Evolutionary conservation across 805 yeast species (phyloP), one percentile per base, ranked within the genome.

Genomic region (Nematodospora valgi): DNA sequence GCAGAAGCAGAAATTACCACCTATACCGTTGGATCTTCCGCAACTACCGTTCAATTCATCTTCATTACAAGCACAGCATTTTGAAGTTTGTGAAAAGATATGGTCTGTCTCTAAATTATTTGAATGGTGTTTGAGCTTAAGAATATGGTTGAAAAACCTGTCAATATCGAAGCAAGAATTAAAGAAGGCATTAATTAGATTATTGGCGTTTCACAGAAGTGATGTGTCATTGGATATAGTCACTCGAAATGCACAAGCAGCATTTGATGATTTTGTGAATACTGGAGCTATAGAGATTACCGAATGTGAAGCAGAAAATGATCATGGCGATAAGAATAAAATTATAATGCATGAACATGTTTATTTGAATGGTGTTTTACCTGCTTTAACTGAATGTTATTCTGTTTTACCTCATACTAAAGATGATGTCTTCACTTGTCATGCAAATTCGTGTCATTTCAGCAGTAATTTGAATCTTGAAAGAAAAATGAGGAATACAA

Each of bases 41-140:
- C 65, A 71, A 29, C 60, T 78, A 6, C 83, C 83, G 3, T 80
- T 79, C 42, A 56, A 75, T 3, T 69, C 82, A 0, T 64, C 72
- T 9, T 56, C 70, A 0, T 51, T 80, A 23, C 26, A 23, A 11
- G 66, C 67, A 14, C 56, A 60, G n/a, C 81, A 78, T 41, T 65
- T 76, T 34, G 51, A 70, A 8, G 63, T 58, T 16, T 78, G 83
- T 44, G 49, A 51, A 3, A 56, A 57, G 23, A 68, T 78, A 3
- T 69, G 72, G 58, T 61, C 72, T 0, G 43, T 80, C 10, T 68
- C 72, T 0, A 64, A 63, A 13, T 57, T 80, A 4, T 78, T 74
- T 46, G 49, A 55, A 20, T 80, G 86, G 86, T 70, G 80, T 23
- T 60, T 69, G 35, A 59, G 71, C 20, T 59, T 76, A 33, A 57